These are phyloP conservation scores for Mucor plumbeus DNA, from an alignment of 371 early-diverging fungal species.

Conservation along the genomic window DNA sequence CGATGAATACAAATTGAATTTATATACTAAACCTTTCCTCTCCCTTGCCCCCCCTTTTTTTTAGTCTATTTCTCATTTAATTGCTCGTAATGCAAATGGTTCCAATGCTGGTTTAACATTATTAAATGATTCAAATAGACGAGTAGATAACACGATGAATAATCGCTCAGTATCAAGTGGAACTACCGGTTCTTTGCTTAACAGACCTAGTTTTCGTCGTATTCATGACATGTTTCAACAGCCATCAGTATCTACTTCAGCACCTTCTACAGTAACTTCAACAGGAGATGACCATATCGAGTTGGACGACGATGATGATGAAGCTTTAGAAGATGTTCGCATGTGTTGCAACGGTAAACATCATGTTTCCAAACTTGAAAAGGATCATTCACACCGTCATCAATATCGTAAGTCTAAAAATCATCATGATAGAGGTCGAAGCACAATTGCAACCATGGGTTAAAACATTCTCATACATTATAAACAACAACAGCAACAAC, in stretches of 20 bases:
- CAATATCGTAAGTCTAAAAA: slow-evolving; percentile 34
- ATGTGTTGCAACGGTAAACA: slow-evolving; percentile 65
- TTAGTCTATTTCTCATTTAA: slow-evolving; percentile 37
- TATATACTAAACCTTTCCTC: neutral
- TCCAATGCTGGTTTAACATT: slow-evolving; percentile 7
- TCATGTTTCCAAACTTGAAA: slow-evolving; percentile 53
- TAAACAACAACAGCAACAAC: too few relatives aligned
- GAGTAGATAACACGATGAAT: neutral
- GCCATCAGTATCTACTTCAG: slow-evolving; percentile 11
- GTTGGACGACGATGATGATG: slow-evolving; percentile 35
- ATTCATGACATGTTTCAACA: slow-evolving; percentile 36
- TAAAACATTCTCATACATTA: neutral
- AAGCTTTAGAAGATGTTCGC: slow-evolving; percentile 56
- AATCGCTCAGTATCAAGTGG: slow-evolving; percentile 28
- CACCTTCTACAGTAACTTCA: slow-evolving; percentile 4
- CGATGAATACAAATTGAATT: neutral
- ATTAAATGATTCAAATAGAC: slow-evolving; percentile 1
- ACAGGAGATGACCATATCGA: slow-evolving; percentile 16
- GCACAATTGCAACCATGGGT: neutral
- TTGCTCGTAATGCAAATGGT: slow-evolving; percentile 27
- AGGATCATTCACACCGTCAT: slow-evolving; percentile 37
- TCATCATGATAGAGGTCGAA: neutral
- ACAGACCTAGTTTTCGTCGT: slow-evolving; percentile 42
- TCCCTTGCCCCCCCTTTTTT: too few relatives aligned
- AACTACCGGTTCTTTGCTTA: slow-evolving; percentile 23